Evolutionary conservation across 805 yeast species (phyloP).

Genomic region (Wickerhamiella australiensis): DNA sequence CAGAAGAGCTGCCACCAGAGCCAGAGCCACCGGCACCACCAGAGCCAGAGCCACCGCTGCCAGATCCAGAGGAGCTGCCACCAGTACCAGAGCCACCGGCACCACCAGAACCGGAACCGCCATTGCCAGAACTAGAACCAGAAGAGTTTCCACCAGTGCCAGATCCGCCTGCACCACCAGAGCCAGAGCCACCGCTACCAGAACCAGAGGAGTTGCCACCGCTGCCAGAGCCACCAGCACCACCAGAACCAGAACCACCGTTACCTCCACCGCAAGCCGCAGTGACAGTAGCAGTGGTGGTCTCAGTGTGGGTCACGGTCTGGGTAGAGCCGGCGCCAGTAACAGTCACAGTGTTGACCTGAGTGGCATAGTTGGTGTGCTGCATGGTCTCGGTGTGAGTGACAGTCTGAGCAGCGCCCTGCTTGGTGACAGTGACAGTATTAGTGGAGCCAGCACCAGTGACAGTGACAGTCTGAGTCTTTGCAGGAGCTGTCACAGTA

Average conservation of each 20-base stretch:
- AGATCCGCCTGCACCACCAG: conserved; percentile 16
- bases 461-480: conserved; percentile 2
- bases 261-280: neutral
- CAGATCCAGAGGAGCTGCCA: too few species aligned
- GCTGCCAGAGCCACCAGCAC: neutral
- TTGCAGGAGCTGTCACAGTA: neutral
- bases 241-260: conserved; percentile 4
- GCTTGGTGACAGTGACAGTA: conserved; percentile 7
- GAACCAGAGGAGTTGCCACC: conserved; percentile 7
- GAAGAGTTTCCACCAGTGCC: conserved; percentile 13
- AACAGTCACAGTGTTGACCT: neutral
- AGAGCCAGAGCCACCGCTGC: conserved; percentile 5
- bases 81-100: conserved; percentile 1
- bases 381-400: neutral
- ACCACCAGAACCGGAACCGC: conserved; percentile 3
- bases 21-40: conserved; percentile 18
- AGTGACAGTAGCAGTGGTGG: conserved; percentile 8
- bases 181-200: conserved; percentile 7
- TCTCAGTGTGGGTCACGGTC: neutral
- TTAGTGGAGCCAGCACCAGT: conserved; percentile 3
- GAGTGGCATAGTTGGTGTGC: neutral
- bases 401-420: conserved; percentile 6
- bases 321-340: conserved; percentile 2
- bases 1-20: conserved; percentile 11
- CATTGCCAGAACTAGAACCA: too few species aligned